A percentile compares a stretch with the other conserved stretches of the same genome.
Evolutionary conservation across 2,329 filamentous ascomycete genomes (phyloP).

Genomic region (Colletotrichum zoysiae): DNA sequence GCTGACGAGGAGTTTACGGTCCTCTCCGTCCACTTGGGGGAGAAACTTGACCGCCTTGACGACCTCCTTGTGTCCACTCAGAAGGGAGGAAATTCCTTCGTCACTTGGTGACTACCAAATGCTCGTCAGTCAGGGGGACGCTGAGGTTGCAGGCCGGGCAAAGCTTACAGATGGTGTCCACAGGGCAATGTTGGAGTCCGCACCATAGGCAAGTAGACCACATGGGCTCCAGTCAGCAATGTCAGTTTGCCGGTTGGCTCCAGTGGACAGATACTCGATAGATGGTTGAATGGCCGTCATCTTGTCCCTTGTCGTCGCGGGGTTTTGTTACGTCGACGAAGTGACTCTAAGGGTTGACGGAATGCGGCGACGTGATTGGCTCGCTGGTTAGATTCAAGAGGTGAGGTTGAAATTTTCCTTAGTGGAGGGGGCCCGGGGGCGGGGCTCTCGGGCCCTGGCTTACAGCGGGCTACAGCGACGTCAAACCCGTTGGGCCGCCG

Average conservation of each 20-base stretch:
- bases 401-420: constrained; percentile 43
- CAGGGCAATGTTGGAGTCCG: constrained; percentile 87
- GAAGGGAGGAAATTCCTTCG: constrained; percentile 72
- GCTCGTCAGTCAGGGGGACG: not conserved
- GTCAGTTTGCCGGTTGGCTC: constrained; percentile 90
- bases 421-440: constrained; percentile 11
- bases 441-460: constrained; percentile 20
- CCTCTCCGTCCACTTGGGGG: constrained; percentile 59
- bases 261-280: constrained; percentile 75
- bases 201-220: constrained; percentile 86
- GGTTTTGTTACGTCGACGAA: constrained; percentile 40
- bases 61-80: constrained; percentile 81
- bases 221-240: constrained; percentile 88
- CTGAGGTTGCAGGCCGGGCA: not conserved
- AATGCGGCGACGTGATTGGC: constrained; percentile 53
- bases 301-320: constrained; percentile 17
- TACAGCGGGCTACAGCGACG: constrained; percentile 35
- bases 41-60: constrained; percentile 90
- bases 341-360: constrained; percentile 52
- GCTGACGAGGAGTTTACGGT: constrained; percentile 74
- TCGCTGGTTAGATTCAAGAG: constrained; percentile 36
- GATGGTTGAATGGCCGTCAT: constrained; percentile 49
- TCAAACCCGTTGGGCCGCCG: constrained; percentile 17
- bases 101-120: constrained; percentile 32
- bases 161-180: constrained; percentile 74